Base-by-base conservation (phyloP, 257 asterid species). In the Solanum paucissectum region DNA sequence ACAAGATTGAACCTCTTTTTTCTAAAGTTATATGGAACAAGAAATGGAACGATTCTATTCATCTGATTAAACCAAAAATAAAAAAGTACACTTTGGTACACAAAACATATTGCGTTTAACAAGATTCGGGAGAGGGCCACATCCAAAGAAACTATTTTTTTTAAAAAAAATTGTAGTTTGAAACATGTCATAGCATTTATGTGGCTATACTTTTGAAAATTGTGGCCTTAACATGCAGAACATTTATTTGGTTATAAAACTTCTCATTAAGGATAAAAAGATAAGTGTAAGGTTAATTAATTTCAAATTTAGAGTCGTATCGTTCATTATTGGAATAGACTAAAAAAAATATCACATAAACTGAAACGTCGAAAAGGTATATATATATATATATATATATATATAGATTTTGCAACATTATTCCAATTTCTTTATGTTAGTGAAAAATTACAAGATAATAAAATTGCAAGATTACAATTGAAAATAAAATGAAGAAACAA, bases 61-160 rank as follows among this genome's bases (percentile, higher is more conserved):
- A 13, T 29, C 9, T 68, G 5, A 68, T 29, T 12, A 13, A 29
- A 29, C 32, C 2, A 60, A 25, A 4, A 11, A 25, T 2, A 64
- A 25, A n/a, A 11, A 64, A 64, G 32, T 2, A 10, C 14, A 64
- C 1, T 5, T 3, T 11, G 0, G 3, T 10, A 7, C 32, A 64
- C 14, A 23, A 62, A 9, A 62, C 32, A 10, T 62, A 6, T 0
- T 6, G 12, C 0, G 5, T 23, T 23, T 8, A 23, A 1, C 29
- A 23, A 3, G 29, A 13, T 5, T 10, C 3, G 21, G 7, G 0
- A 10, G n/a, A 25, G 3, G 33, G 18, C 4, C 8, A 0, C 16
- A 10, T 5, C 7, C 6, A 64, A 64, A 64, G 72, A 60, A 60
- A 25, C 8, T 21, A 21, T 2, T 14, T 1, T 58, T 29, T 37